Base-by-base conservation (phyloP, 176 grass and related monocot species). In the Triticum urartu region DNA sequence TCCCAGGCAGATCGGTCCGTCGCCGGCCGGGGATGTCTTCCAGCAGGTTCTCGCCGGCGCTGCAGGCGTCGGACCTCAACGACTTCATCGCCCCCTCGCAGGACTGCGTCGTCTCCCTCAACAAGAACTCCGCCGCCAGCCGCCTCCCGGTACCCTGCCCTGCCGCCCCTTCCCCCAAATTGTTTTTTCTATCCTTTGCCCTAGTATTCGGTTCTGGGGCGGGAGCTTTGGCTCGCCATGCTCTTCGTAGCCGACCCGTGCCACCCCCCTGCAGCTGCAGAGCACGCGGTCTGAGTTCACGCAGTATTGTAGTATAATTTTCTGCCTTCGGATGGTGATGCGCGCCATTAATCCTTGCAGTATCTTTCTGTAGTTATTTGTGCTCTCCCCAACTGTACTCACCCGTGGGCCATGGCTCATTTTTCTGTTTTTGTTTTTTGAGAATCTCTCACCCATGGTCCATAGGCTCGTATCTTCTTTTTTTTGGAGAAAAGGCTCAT, bases 81-180 rank as follows among this genome's bases (percentile, higher is more conserved):
- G 97, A 98, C 87, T 98, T 98, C 85, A 98, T 98, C 43, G 87
- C 90, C n/a, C 96, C 92, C 13, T 98, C 96, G 40, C 96, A 95
- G 90, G 86, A 91, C 70, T 98, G 96, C 87, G 45, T 98, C 90
- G 63, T 98, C 76, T 94, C 93, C 80, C 93, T 95, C 61, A 94
- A 95, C 67, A 88, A 88, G 63, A 82, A 69, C n/a, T 64, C 86
- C 33, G 84, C 90, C 78, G 87, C 91, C 42, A 64, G 85, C 34
- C 80, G 85, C 67, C 85, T 83, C 13, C 85, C n/a, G 89, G 89
- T 89, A 65, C 43, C 43, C 43, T 34, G 36, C 36, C 43, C 43
- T 45, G 43, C 75, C 13, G n/a, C 74, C 11, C 38, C 20, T 0
- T 18, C 25, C 0, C 26, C 25, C 9, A 9, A 10, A 60, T 58